Percentiles rank a stretch among this genome's conserved stretches.
These are phyloP conservation scores for Tetrahymena thermophila DNA, from an alignment of 73 alveolate species.

Conservation along the genomic window DNA sequence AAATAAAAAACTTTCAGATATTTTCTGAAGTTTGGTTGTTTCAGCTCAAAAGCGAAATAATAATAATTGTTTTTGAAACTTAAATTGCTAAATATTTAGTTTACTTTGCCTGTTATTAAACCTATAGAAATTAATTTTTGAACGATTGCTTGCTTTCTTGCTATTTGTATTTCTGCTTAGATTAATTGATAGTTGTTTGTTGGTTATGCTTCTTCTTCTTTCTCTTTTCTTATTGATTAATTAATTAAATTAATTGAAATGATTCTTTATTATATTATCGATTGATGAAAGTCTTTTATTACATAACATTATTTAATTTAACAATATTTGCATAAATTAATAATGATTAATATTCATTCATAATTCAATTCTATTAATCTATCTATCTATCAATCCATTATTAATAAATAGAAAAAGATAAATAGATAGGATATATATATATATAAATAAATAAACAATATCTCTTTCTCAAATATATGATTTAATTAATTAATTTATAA, in stretches of 20 bases:
- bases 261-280: neutral
- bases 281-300: neutral
- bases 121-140: neutral
- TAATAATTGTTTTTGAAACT: neutral
- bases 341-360: no score
- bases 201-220: constrained; percentile 2
- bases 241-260: neutral
- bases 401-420: no score
- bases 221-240: neutral
- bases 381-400: neutral
- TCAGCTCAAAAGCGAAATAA: neutral
- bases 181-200: neutral
- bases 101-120: neutral
- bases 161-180: neutral
- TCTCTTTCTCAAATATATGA: neutral
- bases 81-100: neutral
- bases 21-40: neutral
- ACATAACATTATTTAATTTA: no score
- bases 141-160: neutral
- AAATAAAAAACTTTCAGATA: neutral
- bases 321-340: neutral
- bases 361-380: no score
- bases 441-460: no score
- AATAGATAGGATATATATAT: no score
- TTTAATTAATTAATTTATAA: no score